Evolutionary conservation across 345 rosid species (phyloP).

Genomic region (Populus ilicifolia): DNA sequence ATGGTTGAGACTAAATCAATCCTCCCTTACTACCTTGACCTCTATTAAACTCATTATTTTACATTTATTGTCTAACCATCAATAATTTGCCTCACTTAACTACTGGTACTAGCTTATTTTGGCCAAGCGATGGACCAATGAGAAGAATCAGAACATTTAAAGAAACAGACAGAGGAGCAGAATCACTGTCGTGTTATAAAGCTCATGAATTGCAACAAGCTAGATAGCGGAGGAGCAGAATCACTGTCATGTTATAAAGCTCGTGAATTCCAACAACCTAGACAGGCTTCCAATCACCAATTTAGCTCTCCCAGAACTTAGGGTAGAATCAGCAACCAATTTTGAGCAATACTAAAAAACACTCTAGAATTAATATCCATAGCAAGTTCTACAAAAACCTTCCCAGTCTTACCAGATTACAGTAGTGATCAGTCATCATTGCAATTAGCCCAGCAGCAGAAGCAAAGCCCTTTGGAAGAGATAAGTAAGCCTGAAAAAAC

Average conservation of each 20-base stretch:
- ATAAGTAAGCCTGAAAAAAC: slow-evolving; percentile 73
- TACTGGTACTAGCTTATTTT: not conserved
- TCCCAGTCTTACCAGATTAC: slow-evolving; percentile 48
- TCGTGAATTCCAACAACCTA: not conserved
- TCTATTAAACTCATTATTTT: not conserved
- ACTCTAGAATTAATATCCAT: slow-evolving; percentile 7
- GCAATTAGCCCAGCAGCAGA: slow-evolving; percentile 79
- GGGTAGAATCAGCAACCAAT: not conserved
- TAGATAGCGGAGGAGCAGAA: not conserved
- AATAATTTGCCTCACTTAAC: not conserved
- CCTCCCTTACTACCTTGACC: not conserved
- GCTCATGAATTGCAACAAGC: not conserved
- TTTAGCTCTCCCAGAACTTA: not conserved
- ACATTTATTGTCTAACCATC: not conserved
- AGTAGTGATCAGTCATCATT: slow-evolving; percentile 86
- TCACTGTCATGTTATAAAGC: not conserved
- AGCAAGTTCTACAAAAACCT: not conserved
- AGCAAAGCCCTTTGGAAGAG: slow-evolving; percentile 85
- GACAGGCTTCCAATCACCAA: not conserved
- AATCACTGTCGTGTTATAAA: not conserved
- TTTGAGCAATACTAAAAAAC: not conserved
- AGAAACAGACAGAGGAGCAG: not conserved
- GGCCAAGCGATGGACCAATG: not conserved
- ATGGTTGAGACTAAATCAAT: not conserved
- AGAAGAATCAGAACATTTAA: not conserved